Evolutionary conservation across 345 rosid species (phyloP).

Genomic region (Fremontodendron californicum): DNA sequence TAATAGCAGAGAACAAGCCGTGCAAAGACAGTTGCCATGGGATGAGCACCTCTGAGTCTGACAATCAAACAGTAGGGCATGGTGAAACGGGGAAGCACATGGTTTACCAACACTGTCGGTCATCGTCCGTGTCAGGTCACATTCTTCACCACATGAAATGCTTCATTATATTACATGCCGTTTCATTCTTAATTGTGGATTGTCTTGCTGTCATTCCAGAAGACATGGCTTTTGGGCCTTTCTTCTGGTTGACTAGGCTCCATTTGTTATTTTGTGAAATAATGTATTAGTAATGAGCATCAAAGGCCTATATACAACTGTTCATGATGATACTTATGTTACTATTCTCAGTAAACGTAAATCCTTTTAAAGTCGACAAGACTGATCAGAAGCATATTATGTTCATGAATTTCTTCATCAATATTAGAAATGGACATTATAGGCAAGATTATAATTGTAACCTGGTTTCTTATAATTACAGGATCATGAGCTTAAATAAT

Average conservation of each 20-base stretch:
- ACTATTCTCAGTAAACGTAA: background rate
- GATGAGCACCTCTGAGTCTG: background rate
- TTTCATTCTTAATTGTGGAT: background rate
- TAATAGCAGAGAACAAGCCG: background rate
- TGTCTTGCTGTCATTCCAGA: background rate
- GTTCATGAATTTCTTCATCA: constrained; percentile 1
- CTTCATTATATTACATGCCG: background rate
- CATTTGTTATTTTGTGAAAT: constrained; percentile 3
- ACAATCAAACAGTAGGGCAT: background rate
- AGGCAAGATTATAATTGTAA: no score
- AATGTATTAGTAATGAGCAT: background rate
- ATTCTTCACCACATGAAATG: constrained; percentile 9
- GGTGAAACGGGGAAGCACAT: constrained; percentile 5
- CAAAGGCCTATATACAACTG: background rate
- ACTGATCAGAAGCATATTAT: constrained; percentile 8
- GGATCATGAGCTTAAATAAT: background rate
- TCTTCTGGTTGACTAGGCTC: background rate
- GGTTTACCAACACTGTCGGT: background rate
- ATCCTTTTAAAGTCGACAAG: background rate
- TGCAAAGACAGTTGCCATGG: background rate
- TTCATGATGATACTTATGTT: background rate
- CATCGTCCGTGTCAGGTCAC: background rate
- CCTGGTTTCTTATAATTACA: background rate
- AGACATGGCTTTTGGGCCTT: background rate
- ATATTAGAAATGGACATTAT: background rate